A percentile compares a stretch with the other conserved stretches of the same genome.
phyloP scores from a whole-genome alignment of 495 filamentous ascomycete species.

The Oleoguttula mirabilis region DNA sequence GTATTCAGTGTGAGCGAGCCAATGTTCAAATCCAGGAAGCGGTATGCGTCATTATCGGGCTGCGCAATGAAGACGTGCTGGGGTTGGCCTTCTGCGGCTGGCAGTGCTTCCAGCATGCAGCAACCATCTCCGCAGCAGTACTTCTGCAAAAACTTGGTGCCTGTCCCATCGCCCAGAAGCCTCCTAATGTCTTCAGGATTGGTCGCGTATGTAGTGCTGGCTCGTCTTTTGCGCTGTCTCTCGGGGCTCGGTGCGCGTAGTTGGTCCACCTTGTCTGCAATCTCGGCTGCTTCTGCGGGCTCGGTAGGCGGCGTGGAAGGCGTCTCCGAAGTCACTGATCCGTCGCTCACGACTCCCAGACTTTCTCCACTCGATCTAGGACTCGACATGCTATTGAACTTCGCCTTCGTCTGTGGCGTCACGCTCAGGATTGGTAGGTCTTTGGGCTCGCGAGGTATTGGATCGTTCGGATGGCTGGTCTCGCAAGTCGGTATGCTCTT shows the following conservation, averaged over 20 bases:
- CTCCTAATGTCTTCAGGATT: conserved; percentile 54
- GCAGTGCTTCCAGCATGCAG: conserved; percentile 56
- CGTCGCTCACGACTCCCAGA: conserved; percentile 30
- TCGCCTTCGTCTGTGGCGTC: conserved; percentile 1
- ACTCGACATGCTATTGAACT: conserved; percentile 3
- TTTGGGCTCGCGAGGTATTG: conserved; percentile 16
- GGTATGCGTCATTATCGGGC: conserved; percentile 79
- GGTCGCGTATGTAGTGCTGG: conserved; percentile 17
- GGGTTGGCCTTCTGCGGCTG: conserved; percentile 37
- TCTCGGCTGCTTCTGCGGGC: conserved; percentile 30
- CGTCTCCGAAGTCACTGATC: conserved; percentile 36
- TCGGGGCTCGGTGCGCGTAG: neutral
- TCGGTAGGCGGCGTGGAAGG: conserved; percentile 45
- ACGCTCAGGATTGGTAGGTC: conserved; percentile 7
- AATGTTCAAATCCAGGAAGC: conserved; percentile 62
- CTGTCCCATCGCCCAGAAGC: conserved; percentile 48
- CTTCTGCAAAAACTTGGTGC: conserved; percentile 38
- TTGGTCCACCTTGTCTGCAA: conserved; percentile 7
- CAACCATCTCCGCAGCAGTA: conserved; percentile 90
- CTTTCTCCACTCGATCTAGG: conserved; percentile 36
- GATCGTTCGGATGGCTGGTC: conserved; percentile 18
- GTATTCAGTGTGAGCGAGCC: conserved; percentile 56
- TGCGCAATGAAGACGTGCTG: conserved; percentile 45
- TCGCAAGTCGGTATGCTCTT: conserved; percentile 14
- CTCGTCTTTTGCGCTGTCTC: conserved; percentile 1